Evolutionary conservation across 805 yeast genomes (phyloP).

Genomic region (Novakomyces olei): DNA sequence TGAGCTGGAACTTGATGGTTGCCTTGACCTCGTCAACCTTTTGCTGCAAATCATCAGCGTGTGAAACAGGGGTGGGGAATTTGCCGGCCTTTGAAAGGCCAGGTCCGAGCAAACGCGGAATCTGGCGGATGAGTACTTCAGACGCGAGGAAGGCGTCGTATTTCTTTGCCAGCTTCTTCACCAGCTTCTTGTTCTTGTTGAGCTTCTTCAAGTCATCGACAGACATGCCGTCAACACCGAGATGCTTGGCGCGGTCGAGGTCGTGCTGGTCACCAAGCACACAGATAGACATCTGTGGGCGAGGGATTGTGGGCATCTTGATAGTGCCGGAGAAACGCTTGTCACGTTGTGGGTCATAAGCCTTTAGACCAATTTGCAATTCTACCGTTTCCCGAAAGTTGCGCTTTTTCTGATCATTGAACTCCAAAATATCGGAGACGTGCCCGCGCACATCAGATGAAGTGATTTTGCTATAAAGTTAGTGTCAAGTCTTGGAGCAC

Average conservation of each 20-base stretch:
- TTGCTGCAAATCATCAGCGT: conserved; percentile 88
- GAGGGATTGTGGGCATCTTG: conserved; percentile 96
- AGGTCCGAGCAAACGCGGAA: conserved; percentile 99
- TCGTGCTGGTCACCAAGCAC: conserved; percentile 99
- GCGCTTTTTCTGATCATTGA: conserved; percentile 95
- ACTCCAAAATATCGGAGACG: conserved; percentile 76
- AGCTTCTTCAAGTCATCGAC: conserved; percentile 99
- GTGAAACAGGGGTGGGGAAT: conserved; percentile 99
- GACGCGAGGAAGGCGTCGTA: conserved; percentile 99
- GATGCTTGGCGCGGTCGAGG: conserved; percentile 99
- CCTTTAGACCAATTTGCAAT: conserved; percentile 98
- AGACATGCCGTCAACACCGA: conserved; percentile 98
- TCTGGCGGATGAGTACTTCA: conserved; percentile 97
- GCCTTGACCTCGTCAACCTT: conserved; percentile 96
- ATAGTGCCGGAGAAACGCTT: conserved; percentile 99
- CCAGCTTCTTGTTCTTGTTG: conserved; percentile 99
- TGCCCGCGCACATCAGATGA: conserved; percentile 60
- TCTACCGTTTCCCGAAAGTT: conserved; percentile 99
- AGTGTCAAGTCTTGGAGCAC: too few relatives aligned
- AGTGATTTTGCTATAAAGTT: too few relatives aligned
- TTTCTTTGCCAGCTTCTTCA: conserved; percentile 98
- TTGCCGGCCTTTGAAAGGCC: conserved; percentile 99
- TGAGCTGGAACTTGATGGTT: conserved; percentile 99
- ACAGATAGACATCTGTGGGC: conserved; percentile 99
- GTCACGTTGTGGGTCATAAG: conserved; percentile 99